Conservation (phyloP, 768 basidiomycete genomes). For the Porphyrellus cyaneotinctus region DNA sequence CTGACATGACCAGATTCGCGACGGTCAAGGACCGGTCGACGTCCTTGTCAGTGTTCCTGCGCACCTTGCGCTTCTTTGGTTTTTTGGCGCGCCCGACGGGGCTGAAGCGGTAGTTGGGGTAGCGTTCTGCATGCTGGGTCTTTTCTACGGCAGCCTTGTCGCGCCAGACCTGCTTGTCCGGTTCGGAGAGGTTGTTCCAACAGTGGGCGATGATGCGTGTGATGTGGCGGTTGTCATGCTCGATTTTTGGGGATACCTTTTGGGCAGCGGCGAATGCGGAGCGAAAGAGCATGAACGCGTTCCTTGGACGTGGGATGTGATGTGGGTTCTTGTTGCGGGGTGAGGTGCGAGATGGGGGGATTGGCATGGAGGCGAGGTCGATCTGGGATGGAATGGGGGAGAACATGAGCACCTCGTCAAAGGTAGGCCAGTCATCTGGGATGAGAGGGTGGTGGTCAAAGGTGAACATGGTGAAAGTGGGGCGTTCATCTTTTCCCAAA, state of each 20-base stretch:
- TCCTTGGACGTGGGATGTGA: constrained; percentile 38
- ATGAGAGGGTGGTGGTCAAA: constrained; percentile 15
- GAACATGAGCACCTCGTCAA: constrained; percentile 16
- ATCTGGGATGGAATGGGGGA: constrained; percentile 2
- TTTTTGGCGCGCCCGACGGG: constrained; percentile 43
- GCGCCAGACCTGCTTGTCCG: constrained; percentile 49
- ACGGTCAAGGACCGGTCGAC: constrained; percentile 46
- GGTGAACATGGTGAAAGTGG: constrained; percentile 13
- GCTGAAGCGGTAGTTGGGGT: constrained; percentile 55
- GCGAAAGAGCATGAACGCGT: constrained; percentile 56
- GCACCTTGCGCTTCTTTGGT: constrained; percentile 47
- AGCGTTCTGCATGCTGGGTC: constrained; percentile 40
- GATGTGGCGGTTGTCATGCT: constrained; percentile 56
- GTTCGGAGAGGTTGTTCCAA: constrained; percentile 51
- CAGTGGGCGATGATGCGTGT: constrained; percentile 52
- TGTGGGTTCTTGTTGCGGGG: constrained; percentile 36
- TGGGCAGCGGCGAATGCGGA: constrained; percentile 55
- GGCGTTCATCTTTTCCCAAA: too few species aligned
- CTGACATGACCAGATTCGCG: constrained; percentile 47
- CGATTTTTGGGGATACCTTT: constrained; percentile 44
- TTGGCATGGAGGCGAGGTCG: constrained; percentile 25
- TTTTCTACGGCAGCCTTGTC: constrained; percentile 51
- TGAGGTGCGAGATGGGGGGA: constrained; percentile 27
- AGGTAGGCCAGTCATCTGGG: constrained; percentile 23
- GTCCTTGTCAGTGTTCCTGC: constrained; percentile 47